Evolutionary conservation across 176 grass and related monocot genomes (phyloP).

Genomic region (Carex parvula): DNA sequence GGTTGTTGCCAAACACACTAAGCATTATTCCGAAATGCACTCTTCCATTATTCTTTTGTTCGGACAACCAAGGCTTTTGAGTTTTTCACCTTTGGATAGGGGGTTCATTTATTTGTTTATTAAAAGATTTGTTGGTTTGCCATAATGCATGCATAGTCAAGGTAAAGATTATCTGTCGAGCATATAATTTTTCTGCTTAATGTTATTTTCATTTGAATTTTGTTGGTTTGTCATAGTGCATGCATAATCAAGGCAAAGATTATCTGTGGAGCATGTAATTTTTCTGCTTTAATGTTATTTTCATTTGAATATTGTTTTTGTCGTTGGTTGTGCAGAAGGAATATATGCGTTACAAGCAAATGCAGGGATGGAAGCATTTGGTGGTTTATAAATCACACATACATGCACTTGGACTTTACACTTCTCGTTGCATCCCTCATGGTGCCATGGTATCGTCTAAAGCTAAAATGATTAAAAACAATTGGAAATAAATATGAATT

Average conservation of each 20-base stretch:
- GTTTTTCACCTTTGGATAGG: background rate
- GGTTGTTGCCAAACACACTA: background rate
- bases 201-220: background rate
- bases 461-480: background rate
- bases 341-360: constrained; percentile 65
- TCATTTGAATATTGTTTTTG: background rate
- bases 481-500: background rate
- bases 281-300: too few species aligned
- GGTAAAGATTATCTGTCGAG: background rate
- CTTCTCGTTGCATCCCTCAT: constrained; percentile 65
- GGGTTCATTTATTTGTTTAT: background rate
- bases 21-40: background rate
- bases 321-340: constrained; percentile 56
- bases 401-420: constrained; percentile 94
- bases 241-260: background rate
- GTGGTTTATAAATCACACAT: constrained; percentile 93
- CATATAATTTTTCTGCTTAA: background rate
- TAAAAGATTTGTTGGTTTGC: background rate
- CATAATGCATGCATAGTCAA: background rate
- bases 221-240: constrained; percentile 15
- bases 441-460: constrained; percentile 69
- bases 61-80: background rate
- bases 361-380: constrained; percentile 80
- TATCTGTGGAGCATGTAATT: background rate
- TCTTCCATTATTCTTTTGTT: background rate